A percentile compares a stretch with the other conserved stretches of the same genome.
These are phyloP conservation scores for Eucalyptus virginea DNA, from an alignment of 345 rosid genomes.

Conservation along the genomic window DNA sequence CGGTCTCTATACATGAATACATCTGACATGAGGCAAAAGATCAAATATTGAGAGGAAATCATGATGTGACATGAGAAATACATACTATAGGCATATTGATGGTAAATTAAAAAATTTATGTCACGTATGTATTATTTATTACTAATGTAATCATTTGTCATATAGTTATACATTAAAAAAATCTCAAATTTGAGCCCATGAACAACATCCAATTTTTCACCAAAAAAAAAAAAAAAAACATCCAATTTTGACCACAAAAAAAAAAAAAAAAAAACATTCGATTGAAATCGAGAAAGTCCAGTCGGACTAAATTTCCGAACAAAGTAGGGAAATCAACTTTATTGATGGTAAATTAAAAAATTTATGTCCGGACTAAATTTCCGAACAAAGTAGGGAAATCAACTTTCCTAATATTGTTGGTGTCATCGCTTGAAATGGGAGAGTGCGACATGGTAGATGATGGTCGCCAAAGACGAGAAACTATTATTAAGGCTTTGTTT, in stretches of 20 bases:
- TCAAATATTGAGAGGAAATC: neutral
- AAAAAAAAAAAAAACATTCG: too few species aligned
- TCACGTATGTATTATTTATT: neutral
- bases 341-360: too few species aligned
- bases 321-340: neutral
- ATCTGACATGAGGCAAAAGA: neutral
- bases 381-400: neutral
- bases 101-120: neutral
- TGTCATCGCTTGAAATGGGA: neutral
- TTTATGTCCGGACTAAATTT: neutral
- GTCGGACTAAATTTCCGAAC: neutral
- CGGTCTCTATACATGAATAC: neutral
- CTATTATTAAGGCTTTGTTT: neutral
- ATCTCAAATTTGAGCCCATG: neutral
- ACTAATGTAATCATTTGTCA: neutral
- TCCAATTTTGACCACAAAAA: neutral
- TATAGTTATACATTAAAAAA: neutral
- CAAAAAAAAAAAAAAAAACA: too few species aligned
- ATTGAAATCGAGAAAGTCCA: neutral
- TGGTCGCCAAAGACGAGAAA: neutral
- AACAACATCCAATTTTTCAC: too few species aligned
- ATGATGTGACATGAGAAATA: neutral
- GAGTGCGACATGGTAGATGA: neutral
- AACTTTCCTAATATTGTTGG: neutral
- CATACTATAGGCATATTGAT: neutral